Conservation (phyloP, 495 filamentous ascomycete genomes). For the Recurvomyces mirabilis region DNA sequence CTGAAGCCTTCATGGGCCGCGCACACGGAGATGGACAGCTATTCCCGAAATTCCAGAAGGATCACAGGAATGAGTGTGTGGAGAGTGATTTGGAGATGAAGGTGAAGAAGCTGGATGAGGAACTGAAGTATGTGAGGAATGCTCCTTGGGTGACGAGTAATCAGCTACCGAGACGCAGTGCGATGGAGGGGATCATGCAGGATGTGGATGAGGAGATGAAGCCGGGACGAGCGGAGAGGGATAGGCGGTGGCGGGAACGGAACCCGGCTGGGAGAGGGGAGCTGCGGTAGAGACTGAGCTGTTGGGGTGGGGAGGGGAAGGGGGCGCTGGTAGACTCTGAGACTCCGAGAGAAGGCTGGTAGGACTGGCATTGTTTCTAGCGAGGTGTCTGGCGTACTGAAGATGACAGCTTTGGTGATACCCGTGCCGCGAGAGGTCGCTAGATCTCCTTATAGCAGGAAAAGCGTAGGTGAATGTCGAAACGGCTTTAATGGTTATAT, state of each 20-base stretch:
- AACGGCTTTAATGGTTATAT: too few relatives aligned
- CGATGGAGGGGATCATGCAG: constrained; percentile 50
- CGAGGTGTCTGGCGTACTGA: too few relatives aligned
- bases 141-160: constrained; percentile 82
- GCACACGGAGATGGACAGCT: constrained; percentile 48
- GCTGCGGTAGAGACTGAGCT: too few relatives aligned
- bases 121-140: constrained; percentile 71
- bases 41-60: constrained; percentile 56
- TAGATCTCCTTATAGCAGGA: too few relatives aligned
- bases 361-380: too few relatives aligned
- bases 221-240: constrained; percentile 53
- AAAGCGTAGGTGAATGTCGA: too few relatives aligned
- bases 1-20: constrained; percentile 29
- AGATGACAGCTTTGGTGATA: too few relatives aligned
- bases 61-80: constrained; percentile 68
- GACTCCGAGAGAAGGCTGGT: too few relatives aligned
- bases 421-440: too few relatives aligned
- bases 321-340: too few relatives aligned
- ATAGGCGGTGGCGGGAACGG: constrained; percentile 34
- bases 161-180: constrained; percentile 67
- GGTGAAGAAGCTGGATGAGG: constrained; percentile 60
- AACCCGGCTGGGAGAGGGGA: constrained; percentile 30
- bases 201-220: constrained; percentile 68
- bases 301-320: too few relatives aligned
- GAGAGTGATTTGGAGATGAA: constrained; percentile 61